Conservation (phyloP, 208 protist genomes). For the Spongospora subterranea region DNA sequence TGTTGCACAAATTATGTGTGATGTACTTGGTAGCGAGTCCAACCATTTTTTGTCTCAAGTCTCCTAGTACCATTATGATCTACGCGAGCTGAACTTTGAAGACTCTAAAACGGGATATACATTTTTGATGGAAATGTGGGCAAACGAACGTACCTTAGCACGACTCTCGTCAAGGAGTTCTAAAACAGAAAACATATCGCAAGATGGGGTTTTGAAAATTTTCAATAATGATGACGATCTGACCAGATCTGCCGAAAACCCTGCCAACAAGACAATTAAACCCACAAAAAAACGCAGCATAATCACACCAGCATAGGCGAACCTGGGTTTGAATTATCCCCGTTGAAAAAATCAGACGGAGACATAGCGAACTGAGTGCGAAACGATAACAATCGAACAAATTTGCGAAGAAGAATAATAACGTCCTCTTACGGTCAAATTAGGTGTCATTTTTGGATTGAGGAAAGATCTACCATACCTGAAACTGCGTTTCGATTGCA, state of each 20-base stretch:
- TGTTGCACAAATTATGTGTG: neutral
- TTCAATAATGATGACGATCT: neutral
- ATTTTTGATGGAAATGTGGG: neutral
- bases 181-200: neutral
- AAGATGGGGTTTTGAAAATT: slow-evolving; percentile 5
- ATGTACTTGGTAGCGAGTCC: slow-evolving; percentile 22
- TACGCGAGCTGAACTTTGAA: neutral
- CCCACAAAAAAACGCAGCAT: too few species aligned
- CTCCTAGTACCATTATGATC: neutral
- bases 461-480: slow-evolving; percentile 7
- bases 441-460: too few species aligned
- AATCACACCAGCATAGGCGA: too few species aligned
- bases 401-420: neutral
- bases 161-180: neutral
- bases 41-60: neutral
- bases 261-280: neutral
- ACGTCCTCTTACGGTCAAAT: neutral
- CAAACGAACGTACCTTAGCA: neutral
- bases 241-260: neutral
- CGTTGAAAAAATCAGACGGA: neutral
- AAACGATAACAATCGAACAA: slow-evolving; percentile 43
- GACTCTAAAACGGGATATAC: slow-evolving; percentile 10
- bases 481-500: neutral
- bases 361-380: neutral
- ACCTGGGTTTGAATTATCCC: too few species aligned